Evolutionary conservation across 768 basidiomycete genomes (phyloP).

Genomic region (Crassisporium funariophilum): DNA sequence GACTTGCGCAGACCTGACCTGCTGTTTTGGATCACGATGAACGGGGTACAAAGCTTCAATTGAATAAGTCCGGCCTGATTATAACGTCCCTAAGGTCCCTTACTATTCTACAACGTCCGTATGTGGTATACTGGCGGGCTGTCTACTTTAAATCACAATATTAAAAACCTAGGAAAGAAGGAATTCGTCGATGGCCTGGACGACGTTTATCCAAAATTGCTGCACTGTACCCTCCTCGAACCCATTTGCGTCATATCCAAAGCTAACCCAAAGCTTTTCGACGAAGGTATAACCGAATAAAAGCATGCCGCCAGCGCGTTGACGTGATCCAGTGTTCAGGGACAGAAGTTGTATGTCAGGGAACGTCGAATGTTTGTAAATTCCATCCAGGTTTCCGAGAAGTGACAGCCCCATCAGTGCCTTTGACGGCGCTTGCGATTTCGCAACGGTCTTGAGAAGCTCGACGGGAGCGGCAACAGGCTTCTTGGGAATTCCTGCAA

Average conservation of each 20-base stretch:
- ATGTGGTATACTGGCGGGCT: too few species aligned
- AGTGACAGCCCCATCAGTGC: conserved; percentile 80
- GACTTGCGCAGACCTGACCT: too few species aligned
- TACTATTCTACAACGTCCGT: too few species aligned
- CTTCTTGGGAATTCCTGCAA: conserved; percentile 41
- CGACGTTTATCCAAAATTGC: conserved; percentile 65
- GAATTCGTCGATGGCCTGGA: conserved; percentile 59
- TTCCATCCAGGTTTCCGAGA: conserved; percentile 82
- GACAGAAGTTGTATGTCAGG: conserved; percentile 64
- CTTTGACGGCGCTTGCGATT: conserved; percentile 49
- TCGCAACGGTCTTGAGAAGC: conserved; percentile 11
- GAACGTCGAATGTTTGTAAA: conserved; percentile 70
- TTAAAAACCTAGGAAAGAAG: conserved; percentile 32
- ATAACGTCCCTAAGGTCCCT: too few species aligned
- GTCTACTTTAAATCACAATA: conserved; percentile 1
- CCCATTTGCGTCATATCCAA: conserved; percentile 80
- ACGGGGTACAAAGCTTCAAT: too few species aligned
- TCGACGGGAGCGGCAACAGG: conserved; percentile 27
- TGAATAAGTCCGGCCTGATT: too few species aligned
- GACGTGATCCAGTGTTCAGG: conserved; percentile 83
- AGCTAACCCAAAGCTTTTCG: conserved; percentile 75
- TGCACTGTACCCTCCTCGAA: conserved; percentile 65
- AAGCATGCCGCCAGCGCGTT: conserved; percentile 75
- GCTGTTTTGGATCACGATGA: too few species aligned
- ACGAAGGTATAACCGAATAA: conserved; percentile 81